phyloP scores from a whole-genome alignment of 257 asterid species.

The Solanum phureja region DNA sequence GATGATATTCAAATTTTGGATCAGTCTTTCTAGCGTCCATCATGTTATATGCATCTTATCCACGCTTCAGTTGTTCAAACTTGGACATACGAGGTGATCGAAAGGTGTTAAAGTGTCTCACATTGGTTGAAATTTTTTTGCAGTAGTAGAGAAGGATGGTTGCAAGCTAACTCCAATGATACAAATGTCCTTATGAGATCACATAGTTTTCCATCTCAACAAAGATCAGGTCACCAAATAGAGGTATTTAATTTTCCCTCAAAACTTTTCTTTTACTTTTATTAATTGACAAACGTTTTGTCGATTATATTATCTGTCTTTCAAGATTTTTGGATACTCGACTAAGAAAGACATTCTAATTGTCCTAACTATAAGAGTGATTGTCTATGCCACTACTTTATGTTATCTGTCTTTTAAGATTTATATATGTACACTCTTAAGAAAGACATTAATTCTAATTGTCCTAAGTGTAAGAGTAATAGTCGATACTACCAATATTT shows the following conservation, averaged over 20 bases:
- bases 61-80: too few species aligned
- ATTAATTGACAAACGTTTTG: neutral
- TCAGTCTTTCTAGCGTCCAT: neutral
- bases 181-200: constrained; percentile 37
- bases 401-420: neutral
- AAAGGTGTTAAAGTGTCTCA: neutral
- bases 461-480: neutral
- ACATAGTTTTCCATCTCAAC: constrained; percentile 42
- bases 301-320: neutral
- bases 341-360: neutral
- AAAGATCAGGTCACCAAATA: constrained; percentile 24
- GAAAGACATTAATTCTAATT: neutral
- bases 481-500: neutral
- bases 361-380: neutral
- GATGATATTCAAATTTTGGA: too few species aligned
- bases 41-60: neutral
- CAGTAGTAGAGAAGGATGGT: constrained; percentile 70
- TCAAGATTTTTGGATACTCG: neutral
- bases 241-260: constrained; percentile 25
- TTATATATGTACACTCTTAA: neutral
- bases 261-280: neutral
- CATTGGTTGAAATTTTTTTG: neutral
- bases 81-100: neutral
- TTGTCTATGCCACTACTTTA: neutral
- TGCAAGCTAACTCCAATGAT: constrained; percentile 40